phyloP scores from a whole-genome alignment of 208 protist genomes.

The Leishmania mexicana region DNA sequence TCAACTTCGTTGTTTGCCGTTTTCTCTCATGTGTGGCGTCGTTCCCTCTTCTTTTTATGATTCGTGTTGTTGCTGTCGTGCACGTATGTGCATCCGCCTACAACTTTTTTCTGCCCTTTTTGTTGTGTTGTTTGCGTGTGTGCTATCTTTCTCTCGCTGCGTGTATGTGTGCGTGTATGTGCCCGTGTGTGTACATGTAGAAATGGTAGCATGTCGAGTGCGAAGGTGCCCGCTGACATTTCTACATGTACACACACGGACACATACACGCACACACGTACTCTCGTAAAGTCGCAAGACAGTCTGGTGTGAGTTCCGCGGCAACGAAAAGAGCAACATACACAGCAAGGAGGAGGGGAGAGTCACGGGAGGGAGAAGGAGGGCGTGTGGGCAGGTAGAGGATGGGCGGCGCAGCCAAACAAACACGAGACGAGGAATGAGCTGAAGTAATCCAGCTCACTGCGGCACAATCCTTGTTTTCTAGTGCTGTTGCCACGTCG shows the following conservation, averaged over 20 bases:
- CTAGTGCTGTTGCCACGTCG: background rate
- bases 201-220: too few species aligned
- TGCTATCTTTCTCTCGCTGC: background rate
- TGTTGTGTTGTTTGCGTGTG: too few species aligned
- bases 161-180: background rate
- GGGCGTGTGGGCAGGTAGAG: background rate
- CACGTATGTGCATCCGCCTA: background rate
- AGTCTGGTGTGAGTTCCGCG: background rate
- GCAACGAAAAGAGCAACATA: background rate
- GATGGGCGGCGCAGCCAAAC: background rate
- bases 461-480: background rate
- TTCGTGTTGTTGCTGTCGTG: background rate
- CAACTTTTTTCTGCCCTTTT: background rate
- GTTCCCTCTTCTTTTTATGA: background rate
- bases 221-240: background rate
- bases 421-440: background rate
- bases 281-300: background rate
- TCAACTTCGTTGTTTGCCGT: background rate
- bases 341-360: background rate
- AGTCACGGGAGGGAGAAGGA: too few species aligned
- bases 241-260: background rate
- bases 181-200: background rate
- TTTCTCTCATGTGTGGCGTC: background rate
- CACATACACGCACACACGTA: background rate
- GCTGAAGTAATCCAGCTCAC: too few species aligned